Evolutionary conservation across 2,329 filamentous ascomycete species (phyloP), one percentile per base, ranked within the genome.

Genomic region (Blumeriella jaapii): DNA sequence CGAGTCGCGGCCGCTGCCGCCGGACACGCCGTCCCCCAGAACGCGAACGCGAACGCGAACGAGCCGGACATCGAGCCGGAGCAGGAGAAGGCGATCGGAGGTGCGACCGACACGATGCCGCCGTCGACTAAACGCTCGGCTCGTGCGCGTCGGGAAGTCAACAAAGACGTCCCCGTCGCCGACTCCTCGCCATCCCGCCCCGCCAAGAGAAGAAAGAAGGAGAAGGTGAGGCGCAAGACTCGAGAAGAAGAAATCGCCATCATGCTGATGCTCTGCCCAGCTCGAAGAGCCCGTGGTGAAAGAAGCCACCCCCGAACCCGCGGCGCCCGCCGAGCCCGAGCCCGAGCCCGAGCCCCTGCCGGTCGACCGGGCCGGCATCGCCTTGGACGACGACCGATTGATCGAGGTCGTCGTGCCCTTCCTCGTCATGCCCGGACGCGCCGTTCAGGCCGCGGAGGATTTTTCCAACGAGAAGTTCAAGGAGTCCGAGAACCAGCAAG

Each of bases 401-500:
- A 44, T 52, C 15, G 29, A 41, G 7, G 44, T 43, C 5, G 41
- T 57, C 22, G 40, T 50, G 6, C 39, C 45, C n/a, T 40, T 39
- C 15, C 45, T 58, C 15, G 25, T 27, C 6, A 33, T 53, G 9
- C 50, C 51, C 8, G 24, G 60, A 6, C 60, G 62, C 34, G 55
- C 60, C 2, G 71, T 77, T 1, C 69, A 78, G 46, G 75, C 72
- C 25, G 70, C 67, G 55, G 67, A 65, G 44, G 72, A 79, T 36
- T 70, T 79, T 47, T 62, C 74, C 36, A 81, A 82, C 54, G 60
- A 67, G 28, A 71, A 75, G 36, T 74, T 80, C 54, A 71, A 76
- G 50, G 63, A 66, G 36, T 69, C 36, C 73, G 35, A 54, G 50
- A 65, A 66, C 25, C 69, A 75, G 25, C 73, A 72, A 13, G 74